Evolutionary conservation across 176 grass and related monocot genomes (phyloP).

Genomic region (Oryza coarctata): DNA sequence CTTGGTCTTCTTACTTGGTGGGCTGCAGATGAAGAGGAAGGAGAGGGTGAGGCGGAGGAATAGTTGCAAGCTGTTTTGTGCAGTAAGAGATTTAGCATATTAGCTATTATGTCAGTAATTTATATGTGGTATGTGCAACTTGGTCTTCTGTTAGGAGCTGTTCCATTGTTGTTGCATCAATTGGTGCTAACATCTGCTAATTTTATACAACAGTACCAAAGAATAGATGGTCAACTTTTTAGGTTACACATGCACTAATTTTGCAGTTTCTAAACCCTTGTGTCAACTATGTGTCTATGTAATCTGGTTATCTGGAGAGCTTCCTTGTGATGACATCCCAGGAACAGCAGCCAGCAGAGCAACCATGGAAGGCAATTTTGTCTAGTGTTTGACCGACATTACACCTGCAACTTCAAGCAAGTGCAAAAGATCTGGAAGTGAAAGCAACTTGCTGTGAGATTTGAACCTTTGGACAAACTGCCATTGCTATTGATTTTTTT

Average conservation of each 20-base stretch:
- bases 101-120: conserved; percentile 10
- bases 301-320: neutral
- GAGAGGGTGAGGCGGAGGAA: conserved; percentile 19
- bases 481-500: neutral
- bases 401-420: neutral
- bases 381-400: neutral
- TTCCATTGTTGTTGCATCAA: neutral
- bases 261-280: neutral
- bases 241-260: neutral
- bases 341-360: neutral
- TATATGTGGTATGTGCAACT: neutral
- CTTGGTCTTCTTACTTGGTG: conserved; percentile 89
- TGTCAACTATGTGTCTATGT: neutral
- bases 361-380: neutral
- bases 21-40: conserved; percentile 42
- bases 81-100: conserved; percentile 4
- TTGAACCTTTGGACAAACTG: neutral
- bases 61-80: conserved; percentile 20
- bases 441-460: neutral
- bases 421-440: neutral
- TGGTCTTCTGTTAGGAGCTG: neutral
- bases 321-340: neutral
- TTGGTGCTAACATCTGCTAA: neutral
- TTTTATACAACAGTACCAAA: neutral
- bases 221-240: neutral